phyloP scores from a whole-genome alignment of 345 rosid genomes.

The Bruguiera sexangula region DNA sequence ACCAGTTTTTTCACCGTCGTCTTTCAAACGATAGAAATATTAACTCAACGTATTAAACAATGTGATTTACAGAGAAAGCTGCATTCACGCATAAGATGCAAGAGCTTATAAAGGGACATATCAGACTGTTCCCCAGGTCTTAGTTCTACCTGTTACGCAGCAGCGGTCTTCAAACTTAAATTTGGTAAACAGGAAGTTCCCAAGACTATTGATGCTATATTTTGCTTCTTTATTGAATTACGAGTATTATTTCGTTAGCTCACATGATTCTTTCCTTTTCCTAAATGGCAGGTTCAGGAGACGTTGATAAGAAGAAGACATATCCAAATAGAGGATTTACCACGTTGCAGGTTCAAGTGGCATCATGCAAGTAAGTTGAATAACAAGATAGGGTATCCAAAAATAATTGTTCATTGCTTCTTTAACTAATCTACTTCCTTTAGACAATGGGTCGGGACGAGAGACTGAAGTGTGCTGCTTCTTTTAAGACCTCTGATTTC shows the following conservation, averaged over 20 bases:
- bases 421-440: slow-evolving; percentile 14
- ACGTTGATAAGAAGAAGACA: slow-evolving; percentile 81
- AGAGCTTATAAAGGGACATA: too few relatives aligned
- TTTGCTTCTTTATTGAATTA: neutral
- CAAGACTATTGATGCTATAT: neutral
- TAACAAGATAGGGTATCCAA: neutral
- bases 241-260: neutral
- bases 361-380: slow-evolving; percentile 17
- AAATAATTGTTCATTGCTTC: neutral
- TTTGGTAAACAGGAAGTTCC: too few relatives aligned
- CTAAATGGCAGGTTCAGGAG: slow-evolving; percentile 53
- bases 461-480: slow-evolving; percentile 82
- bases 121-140: too few relatives aligned
- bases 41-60: too few relatives aligned
- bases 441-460: slow-evolving; percentile 88
- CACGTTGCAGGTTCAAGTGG: slow-evolving; percentile 48
- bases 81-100: too few relatives aligned
- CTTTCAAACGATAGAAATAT: too few relatives aligned
- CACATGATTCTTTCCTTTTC: neutral
- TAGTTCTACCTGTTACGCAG: too few relatives aligned
- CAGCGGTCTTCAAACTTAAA: too few relatives aligned
- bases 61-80: too few relatives aligned
- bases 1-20: too few relatives aligned
- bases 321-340: slow-evolving; percentile 77
- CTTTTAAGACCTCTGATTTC: slow-evolving; percentile 26